Base-by-base conservation (phyloP, 345 rosid genomes). In the Heritiera littoralis region DNA sequence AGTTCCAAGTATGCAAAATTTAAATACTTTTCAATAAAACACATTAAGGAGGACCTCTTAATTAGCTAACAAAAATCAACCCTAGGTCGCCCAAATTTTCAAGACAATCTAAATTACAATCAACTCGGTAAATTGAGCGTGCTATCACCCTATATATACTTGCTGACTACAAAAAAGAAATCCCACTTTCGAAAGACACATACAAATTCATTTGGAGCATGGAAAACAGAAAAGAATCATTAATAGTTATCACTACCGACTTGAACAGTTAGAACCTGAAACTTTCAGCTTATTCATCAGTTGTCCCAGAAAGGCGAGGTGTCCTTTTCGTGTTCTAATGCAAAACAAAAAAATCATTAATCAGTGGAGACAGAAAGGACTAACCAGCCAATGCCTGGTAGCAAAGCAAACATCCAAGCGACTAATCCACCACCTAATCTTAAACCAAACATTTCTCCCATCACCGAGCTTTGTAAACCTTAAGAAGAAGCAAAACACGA, bases 311-410 rank as follows among this genome's bases (percentile, higher is more conserved):
- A 41, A 61, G 3, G 18, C 9, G 10, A 30, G 7, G 6, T 28
- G 66, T 4, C 18, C 15, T 35, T 35, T 35, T 15, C 14, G 40
- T 38, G 8, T 63, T 63, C 67, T 32, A 13, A 13, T 63, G 18
- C 67, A 63, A 30, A 13, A 32, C 30, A 12, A 7, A 2, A 18
- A 2, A 6, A 9, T 11, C 9, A 55, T 23, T 45, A 30, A 28
- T 17, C 9, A 51, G 5, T 28, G 66, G 20, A 14, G 11, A 43
- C 12, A 15, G 17, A 77, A 41, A 49, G 72, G 12, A 87, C 85
- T 83, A 67, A 95, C 99, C 86, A 94, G 94, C 98, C 98, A 96
- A 86, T 96, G 99, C 77, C 98, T 82, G 23, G 98, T 96, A 80
- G 99, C 84, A 80, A 91, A 96, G 88, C 93, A 89, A 84, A 96